Evolutionary conservation across 208 protist species (phyloP).

Genomic region (Porcisia hertigi): DNA sequence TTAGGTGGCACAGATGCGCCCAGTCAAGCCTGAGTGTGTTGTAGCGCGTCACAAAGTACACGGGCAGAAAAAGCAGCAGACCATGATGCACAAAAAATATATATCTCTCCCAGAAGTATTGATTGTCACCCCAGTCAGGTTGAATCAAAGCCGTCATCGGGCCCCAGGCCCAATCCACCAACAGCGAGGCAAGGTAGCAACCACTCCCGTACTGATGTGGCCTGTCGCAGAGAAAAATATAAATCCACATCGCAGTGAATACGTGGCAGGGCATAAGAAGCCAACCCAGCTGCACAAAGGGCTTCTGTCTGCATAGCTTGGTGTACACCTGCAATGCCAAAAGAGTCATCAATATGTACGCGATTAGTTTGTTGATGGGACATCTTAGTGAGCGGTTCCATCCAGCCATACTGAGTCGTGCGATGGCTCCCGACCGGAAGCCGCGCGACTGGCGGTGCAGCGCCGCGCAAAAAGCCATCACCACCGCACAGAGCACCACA

Average conservation of each 20-base stretch:
- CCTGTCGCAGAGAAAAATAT: slow-evolving; percentile 37
- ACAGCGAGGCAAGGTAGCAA: slow-evolving; percentile 66
- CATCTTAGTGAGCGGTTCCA: slow-evolving; percentile 34
- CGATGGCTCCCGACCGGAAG: slow-evolving; percentile 27
- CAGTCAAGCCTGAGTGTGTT: slow-evolving; percentile 42
- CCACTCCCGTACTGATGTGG: slow-evolving; percentile 39
- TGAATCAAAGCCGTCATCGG: slow-evolving; percentile 35
- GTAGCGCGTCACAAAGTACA: slow-evolving; percentile 71
- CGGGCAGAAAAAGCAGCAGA: slow-evolving; percentile 58
- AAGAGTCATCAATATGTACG: slow-evolving; percentile 36
- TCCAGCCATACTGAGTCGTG: slow-evolving; percentile 11
- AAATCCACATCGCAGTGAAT: slow-evolving; percentile 57
- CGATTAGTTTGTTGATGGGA: slow-evolving; percentile 45
- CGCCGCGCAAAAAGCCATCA: slow-evolving; percentile 31
- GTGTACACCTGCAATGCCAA: slow-evolving; percentile 46
- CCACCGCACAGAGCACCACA: slow-evolving; percentile 45
- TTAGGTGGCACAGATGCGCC: slow-evolving; percentile 59
- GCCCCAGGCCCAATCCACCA: slow-evolving; percentile 57
- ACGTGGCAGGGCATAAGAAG: slow-evolving; percentile 86
- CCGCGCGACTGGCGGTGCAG: slow-evolving; percentile 38
- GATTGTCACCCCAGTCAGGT: slow-evolving; percentile 75
- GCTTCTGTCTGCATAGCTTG: slow-evolving; percentile 49
- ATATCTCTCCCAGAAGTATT: slow-evolving; percentile 45
- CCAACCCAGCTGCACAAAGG: slow-evolving; percentile 81
- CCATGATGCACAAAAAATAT: slow-evolving; percentile 68